Evolutionary conservation across 2,329 filamentous ascomycete genomes (phyloP), one percentile per base, ranked within the genome.

Genomic region (Zasmidium angulare): DNA sequence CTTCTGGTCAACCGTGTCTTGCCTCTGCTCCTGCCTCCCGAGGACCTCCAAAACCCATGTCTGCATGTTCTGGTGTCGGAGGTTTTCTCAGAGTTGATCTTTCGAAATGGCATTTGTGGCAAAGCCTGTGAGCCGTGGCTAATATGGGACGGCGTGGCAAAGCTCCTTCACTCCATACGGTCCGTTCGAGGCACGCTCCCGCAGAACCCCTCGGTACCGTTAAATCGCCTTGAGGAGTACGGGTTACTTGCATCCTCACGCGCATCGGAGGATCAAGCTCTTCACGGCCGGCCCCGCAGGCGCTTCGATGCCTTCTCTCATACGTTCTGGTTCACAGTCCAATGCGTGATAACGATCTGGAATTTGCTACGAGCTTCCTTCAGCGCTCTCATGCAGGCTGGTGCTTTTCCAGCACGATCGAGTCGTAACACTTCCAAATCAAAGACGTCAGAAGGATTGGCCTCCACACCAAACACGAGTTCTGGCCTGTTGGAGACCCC

Each of bases 91-190:
- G 92, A 97, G 75, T 86, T 96, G 73, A 90, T 98, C 63, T 81
- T 99, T 64, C 91, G 91, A 63, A 92, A 91, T 67, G 84, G 89
- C 59, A 81, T 97, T 68, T 86, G 87, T 68, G 89, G 88, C 69
- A 96, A 89, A 73, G 82, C 89, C 46, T 91, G 89, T 66, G 88
- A 98, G 76, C 90, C 90, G 22, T 96, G 91, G 90, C 84, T 97
- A 70, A 76, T 98, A 66, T 96, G 89, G 85, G 92, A 96, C 73
- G 83, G 86, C 59, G 84, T 96, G 62, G 89, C 87, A 66, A 96
- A 93, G 71, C 76, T 89, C 62, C 82, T 85, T 60, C 80, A 82
- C 62, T 72, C 66, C 21, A 21, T 70, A 20, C 66, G 64, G 36
- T 69, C 76, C 63, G 51, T 49, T 61, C 29, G 17, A 21, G 26